Evolutionary conservation across 305 asterid genomes (phyloP).

Genomic region (Fraxinus ornus): DNA sequence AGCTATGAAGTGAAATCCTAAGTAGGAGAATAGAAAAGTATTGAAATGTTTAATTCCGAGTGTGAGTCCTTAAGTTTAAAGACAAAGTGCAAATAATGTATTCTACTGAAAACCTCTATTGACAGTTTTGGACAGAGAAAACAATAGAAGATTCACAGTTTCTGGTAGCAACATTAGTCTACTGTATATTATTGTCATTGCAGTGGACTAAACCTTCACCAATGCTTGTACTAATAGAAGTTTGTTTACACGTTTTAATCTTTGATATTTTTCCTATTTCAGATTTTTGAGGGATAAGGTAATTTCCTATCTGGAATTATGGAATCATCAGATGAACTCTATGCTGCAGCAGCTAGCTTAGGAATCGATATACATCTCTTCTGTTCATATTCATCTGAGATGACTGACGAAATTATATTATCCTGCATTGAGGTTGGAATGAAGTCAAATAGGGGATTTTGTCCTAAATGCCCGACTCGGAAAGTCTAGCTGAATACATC

Average conservation of each 20-base stretch:
- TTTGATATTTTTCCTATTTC: conserved; percentile 30
- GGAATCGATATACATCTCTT: conserved; percentile 81
- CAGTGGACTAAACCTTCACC: conserved; percentile 16
- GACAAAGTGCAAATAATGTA: conserved; percentile 8
- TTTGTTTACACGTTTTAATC: conserved; percentile 24
- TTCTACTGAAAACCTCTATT: neutral
- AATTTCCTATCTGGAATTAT: conserved; percentile 61
- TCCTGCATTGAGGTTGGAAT: conserved; percentile 69
- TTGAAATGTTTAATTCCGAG: neutral
- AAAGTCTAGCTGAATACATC: conserved; percentile 83
- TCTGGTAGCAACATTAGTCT: conserved; percentile 13
- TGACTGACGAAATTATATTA: conserved; percentile 79
- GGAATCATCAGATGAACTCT: conserved; percentile 95
- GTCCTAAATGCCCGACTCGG: conserved; percentile 72
- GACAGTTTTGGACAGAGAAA: conserved; percentile 15
- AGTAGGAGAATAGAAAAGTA: neutral
- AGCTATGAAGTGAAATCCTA: conserved; percentile 18
- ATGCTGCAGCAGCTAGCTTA: conserved; percentile 91
- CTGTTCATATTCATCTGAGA: conserved; percentile 68
- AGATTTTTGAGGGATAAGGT: conserved; percentile 87
- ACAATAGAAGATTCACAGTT: conserved; percentile 11
- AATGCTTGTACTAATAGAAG: conserved; percentile 5
- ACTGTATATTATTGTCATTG: conserved; percentile 15
- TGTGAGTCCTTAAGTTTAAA: neutral
- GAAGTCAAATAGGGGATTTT: conserved; percentile 49